A percentile compares a stretch with the other conserved stretches of the same genome.
These are phyloP conservation scores for Rhododendron henanense DNA, from an alignment of 148 eudicot genomes.

Conservation along the genomic window DNA sequence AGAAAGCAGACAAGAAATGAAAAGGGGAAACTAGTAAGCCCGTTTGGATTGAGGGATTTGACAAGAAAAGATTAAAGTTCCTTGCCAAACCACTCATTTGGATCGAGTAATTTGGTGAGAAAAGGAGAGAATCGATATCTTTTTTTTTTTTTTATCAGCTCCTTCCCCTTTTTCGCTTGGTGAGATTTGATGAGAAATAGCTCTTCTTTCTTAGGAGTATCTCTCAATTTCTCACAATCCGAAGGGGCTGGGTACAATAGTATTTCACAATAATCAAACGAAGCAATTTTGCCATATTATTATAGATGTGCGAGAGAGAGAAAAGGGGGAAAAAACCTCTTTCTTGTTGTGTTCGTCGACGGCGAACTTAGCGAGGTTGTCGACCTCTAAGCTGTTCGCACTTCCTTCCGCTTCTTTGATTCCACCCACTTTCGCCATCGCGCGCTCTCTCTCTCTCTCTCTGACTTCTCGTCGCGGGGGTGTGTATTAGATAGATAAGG, in stretches of 20 bases:
- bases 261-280: neutral
- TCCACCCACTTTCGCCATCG: neutral
- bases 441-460: neutral
- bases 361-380: neutral
- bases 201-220: neutral
- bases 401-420: neutral
- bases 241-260: neutral
- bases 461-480: neutral
- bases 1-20: neutral
- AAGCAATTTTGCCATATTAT: neutral
- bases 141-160: neutral
- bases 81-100: neutral
- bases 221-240: neutral
- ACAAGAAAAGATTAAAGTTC: neutral
- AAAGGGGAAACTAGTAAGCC: neutral
- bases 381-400: neutral
- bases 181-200: neutral
- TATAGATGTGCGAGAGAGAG: neutral
- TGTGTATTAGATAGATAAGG: neutral
- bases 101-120: neutral
- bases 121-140: no score
- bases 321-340: neutral
- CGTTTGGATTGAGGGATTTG: neutral
- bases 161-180: neutral
- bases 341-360: constrained; percentile 1